Percentiles rank a stretch among this genome's conserved stretches.
phyloP scores from a whole-genome alignment of 495 filamentous ascomycete species.

The Trichoderma orchidacearum region DNA sequence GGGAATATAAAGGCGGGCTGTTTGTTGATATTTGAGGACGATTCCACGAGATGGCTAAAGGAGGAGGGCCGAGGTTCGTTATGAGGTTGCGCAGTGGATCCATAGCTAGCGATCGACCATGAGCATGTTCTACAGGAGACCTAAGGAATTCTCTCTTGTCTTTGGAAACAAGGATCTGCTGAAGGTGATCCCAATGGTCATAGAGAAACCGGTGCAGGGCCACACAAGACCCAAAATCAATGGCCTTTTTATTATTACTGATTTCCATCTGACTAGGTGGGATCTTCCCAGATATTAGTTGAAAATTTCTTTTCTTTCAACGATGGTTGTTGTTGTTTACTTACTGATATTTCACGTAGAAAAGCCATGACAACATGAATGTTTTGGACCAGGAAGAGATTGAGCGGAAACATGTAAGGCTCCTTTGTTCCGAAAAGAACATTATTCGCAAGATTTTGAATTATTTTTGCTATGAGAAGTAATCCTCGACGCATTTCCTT shows the following conservation, averaged over 20 bases:
- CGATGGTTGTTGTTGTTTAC: slow-evolving; percentile 1
- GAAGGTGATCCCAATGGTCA: slow-evolving; percentile 54
- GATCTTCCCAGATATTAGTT: slow-evolving; percentile 12
- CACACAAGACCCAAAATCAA: slow-evolving; percentile 54
- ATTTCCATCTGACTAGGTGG: slow-evolving; percentile 21
- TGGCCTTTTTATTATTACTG: slow-evolving; percentile 31
- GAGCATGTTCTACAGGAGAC: slow-evolving; percentile 31
- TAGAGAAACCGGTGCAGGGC: slow-evolving; percentile 52
- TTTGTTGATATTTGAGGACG: slow-evolving; percentile 44
- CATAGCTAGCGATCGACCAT: slow-evolving; percentile 30
- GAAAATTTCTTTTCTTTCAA: background rate
- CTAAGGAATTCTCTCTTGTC: slow-evolving; percentile 38
- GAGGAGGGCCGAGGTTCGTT: slow-evolving; percentile 47
- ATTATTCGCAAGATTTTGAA: slow-evolving; percentile 57
- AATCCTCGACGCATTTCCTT: slow-evolving; percentile 54
- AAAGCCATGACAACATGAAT: slow-evolving; percentile 51
- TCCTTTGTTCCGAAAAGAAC: slow-evolving; percentile 59
- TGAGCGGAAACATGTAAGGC: slow-evolving; percentile 53
- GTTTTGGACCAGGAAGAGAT: slow-evolving; percentile 49
- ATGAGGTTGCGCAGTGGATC: slow-evolving; percentile 43
- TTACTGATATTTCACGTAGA: slow-evolving; percentile 46
- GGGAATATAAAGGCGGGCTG: slow-evolving; percentile 43
- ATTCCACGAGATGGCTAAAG: slow-evolving; percentile 50
- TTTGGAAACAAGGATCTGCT: slow-evolving; percentile 44
- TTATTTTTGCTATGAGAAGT: slow-evolving; percentile 52